A percentile compares a stretch with the other conserved stretches of the same genome.
Evolutionary conservation across 2,329 filamentous ascomycete species (phyloP).

Genomic region (Elsinoe ampelina): DNA sequence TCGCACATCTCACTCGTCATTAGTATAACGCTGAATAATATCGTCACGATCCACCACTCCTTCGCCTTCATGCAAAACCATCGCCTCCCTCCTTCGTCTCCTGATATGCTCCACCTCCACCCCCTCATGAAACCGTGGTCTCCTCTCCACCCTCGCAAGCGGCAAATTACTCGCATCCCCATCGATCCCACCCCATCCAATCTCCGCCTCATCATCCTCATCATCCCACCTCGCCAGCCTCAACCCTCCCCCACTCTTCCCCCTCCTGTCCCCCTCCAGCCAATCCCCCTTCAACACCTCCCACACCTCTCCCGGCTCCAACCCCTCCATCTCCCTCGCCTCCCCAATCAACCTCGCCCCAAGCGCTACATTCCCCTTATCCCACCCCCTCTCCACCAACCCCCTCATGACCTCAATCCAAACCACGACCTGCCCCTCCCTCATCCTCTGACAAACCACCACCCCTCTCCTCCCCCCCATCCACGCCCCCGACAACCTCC

Average conservation of each 20-base stretch:
- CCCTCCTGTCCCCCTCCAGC: background rate
- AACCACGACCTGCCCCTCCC: background rate
- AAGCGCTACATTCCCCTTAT: conserved; percentile 12
- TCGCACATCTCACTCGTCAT: background rate
- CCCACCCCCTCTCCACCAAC: background rate
- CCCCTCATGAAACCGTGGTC: conserved; percentile 41
- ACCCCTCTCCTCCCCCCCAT: background rate
- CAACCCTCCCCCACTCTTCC: background rate
- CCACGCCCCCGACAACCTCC: background rate
- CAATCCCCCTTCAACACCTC: background rate
- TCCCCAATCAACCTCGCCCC: conserved; percentile 17
- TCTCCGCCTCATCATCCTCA: background rate
- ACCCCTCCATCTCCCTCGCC: conserved; percentile 8
- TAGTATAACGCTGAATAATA: conserved; percentile 53
- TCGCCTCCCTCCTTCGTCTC: conserved; percentile 67
- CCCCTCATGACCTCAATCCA: conserved; percentile 1
- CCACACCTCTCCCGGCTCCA: background rate
- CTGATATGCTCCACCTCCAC: conserved; percentile 62
- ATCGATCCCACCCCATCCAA: conserved; percentile 1
- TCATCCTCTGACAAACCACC: background rate
- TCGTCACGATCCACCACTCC: conserved; percentile 63
- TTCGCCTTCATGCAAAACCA: conserved; percentile 83
- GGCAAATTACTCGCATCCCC: conserved; percentile 1
- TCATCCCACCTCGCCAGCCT: too few species aligned
- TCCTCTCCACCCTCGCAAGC: conserved; percentile 18